Base-by-base conservation (phyloP, 129 eudicot genomes). In the Rutidosis leptorrhynchoides region DNA sequence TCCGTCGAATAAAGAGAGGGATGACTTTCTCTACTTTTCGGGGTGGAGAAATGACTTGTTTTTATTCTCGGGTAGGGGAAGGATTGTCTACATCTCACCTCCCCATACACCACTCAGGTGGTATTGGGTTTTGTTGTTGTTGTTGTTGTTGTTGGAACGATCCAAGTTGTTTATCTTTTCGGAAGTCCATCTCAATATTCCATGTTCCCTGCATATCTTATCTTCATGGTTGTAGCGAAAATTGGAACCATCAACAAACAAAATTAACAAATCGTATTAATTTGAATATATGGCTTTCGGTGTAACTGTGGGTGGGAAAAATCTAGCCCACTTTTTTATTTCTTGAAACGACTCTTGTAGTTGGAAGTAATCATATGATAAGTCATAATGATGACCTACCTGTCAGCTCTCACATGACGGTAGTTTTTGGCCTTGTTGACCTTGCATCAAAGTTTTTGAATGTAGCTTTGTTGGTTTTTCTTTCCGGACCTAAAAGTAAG, bases 181-280 rank as follows among this genome's bases (percentile, higher is more conserved):
- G 45, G 91, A 85, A 48, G 91, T 87, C 91, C 91, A 85, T 65
- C 91, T 73, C 71, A 68, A 72, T 15, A 85, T 85, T 46, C 91
- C 91, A 24, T 85, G 91, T 62, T 85, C 87, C 57, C 91, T 85
- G 82, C 91, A 85, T 82, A 85, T 85, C 71, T 87, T n/a, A n/a
- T 79, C 78, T 85, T 85, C 81, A 85, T 64, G n/a, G 91, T 85
- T 2, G 91, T 85, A 0, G 91, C 87, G 67, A 87, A 85, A 79
- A 85, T 74, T 72, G 74, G 49, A 70, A 77, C 51, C 73, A 32
- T 16, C 46, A 14, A 62, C 46, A 14, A 62, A 29, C 63, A 26
- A 59, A 71, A 58, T 17, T 51, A 43, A 54, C 48, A 25, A 27
- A 60, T 42, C 11, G 10, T 6, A 7, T 35, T 4, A 22, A 45